Base-by-base conservation (phyloP, 208 protist genomes). In the Crithidia expoeki region DNA sequence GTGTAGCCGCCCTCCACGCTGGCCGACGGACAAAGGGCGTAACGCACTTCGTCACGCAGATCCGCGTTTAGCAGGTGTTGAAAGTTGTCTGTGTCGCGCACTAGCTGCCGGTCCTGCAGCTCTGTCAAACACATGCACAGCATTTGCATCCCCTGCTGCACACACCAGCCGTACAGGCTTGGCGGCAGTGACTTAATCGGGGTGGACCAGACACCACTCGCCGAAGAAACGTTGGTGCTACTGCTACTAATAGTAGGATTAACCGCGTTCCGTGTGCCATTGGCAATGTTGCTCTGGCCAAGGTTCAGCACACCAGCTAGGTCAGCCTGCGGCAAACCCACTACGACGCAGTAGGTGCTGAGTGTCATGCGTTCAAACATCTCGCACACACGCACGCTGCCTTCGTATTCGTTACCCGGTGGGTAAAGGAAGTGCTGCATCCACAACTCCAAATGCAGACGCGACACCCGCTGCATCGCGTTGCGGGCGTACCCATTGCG, bases 391-490 rank as follows among this genome's bases (percentile, higher is more conserved):
- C 70, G 70, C 33, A 89, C 65, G 12, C 30, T 30, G 0, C 17
- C 55, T 9, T 32, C 57, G n/a, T 16, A 30, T 11, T 6, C 55
- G 14, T 40, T 50, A n/a, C 33, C 30, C 14, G 19, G 12, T 3
- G 47, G 23, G 32, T 73, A 61, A 9, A 16, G 42, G 67, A 68
- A 83, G 79, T 84, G 89, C 65, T 93, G 77, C 30, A 66, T 51
- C 85, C 92, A 96, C 25, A 96, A 68, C 78, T 96, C 89, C 30
- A 94, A 27, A 50, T 96, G 92, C 52, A 94, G 76, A 12, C 92
- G 85, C 9, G 79, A 84, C 6, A 76, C 68, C 34, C 91, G 91
- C 38, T 75, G 66, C 10, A 81, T 23, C 23, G 58, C 46, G 28
- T 68, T 53, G 34, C 79, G 64, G n/a, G 72, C 68, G 80, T 89